Evolutionary conservation across 2,329 filamentous ascomycete genomes (phyloP), one percentile per base, ranked within the genome.

Genomic region (Verticillium alfalfae): DNA sequence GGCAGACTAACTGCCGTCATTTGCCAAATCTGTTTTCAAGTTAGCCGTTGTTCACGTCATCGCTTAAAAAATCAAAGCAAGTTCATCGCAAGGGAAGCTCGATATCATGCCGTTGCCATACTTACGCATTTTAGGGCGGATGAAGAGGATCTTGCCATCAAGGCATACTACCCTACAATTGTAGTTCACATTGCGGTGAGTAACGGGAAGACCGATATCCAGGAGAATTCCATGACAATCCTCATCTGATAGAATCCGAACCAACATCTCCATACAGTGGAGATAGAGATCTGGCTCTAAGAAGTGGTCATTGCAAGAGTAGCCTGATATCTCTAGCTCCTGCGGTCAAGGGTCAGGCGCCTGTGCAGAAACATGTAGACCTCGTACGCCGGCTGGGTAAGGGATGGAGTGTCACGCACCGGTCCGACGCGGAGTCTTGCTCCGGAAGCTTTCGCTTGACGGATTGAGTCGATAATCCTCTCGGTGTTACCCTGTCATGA

Each of bases 291-390:
- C 88, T 66, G 75, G 72, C 71, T 88, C 84, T 9, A 84, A 76
- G 64, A 85, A 89, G 67, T 90, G 88, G 70, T 92, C 89, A 7
- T 90, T 81, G 68, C 86, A 84, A 60, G 81, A 85, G 79, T 89
- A 90, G 56, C 86, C 87, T n/a, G 71, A 75, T 55, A 81, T 78
- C 69, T 84, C 81, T 18, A 82, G 73, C 70, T 81, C 85, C 68
- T 71, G 49, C 7, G 26, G 56, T 31, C 10, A 37, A 34, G 4
- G 3, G 31, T 60, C 1, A 60, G 57, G 18, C 6, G 8, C 1
- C 0, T 34, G 13, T 31, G 5, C 26, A 31, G 26, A 4, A 31
- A 5, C 26, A 31, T 31, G 26, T 31, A 31, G 26, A 31, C 26
- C 26, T 31, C 26, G 26, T 31, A 31, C 26, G 26, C 26, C 26